Percentiles rank a stretch among this genome's conserved stretches.
Evolutionary conservation across 2,329 filamentous ascomycete genomes (phyloP).

Genomic region (Beauveria medogensis): DNA sequence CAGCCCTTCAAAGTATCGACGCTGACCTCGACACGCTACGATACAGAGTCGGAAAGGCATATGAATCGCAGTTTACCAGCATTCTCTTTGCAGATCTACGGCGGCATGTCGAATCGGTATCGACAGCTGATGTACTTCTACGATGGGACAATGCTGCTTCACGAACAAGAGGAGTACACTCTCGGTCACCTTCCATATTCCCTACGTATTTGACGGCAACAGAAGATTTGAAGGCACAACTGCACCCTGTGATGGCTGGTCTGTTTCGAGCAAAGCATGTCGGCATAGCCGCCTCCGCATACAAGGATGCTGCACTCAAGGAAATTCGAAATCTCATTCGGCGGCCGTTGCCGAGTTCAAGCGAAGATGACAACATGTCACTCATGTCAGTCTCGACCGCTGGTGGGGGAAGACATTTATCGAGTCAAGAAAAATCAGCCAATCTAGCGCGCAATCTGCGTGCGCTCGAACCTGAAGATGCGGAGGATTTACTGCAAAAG

Average conservation of each 20-base stretch:
- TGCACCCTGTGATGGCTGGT: constrained; percentile 66
- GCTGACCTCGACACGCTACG: constrained; percentile 69
- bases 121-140: constrained; percentile 64
- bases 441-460: constrained; percentile 83
- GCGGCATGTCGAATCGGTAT: constrained; percentile 68
- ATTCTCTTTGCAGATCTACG: constrained; percentile 73
- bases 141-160: constrained; percentile 76
- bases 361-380: constrained; percentile 87
- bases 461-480: constrained; percentile 72
- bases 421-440: constrained; percentile 81
- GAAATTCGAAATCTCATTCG: constrained; percentile 84
- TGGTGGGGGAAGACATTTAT: constrained; percentile 57
- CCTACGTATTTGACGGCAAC: constrained; percentile 73
- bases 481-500: constrained; percentile 71
- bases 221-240: constrained; percentile 58
- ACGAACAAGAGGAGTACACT: constrained; percentile 63
- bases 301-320: constrained; percentile 73
- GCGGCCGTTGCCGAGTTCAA: constrained; percentile 80
- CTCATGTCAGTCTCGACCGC: constrained; percentile 78
- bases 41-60: constrained; percentile 76
- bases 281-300: constrained; percentile 70
- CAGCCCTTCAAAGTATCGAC: constrained; percentile 71
- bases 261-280: constrained; percentile 77
- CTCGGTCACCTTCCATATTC: constrained; percentile 58
- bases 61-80: constrained; percentile 71